Evolutionary conservation across 495 filamentous ascomycete species (phyloP), one percentile per base, ranked within the genome.

Genomic region (Penicillium pancosmium): DNA sequence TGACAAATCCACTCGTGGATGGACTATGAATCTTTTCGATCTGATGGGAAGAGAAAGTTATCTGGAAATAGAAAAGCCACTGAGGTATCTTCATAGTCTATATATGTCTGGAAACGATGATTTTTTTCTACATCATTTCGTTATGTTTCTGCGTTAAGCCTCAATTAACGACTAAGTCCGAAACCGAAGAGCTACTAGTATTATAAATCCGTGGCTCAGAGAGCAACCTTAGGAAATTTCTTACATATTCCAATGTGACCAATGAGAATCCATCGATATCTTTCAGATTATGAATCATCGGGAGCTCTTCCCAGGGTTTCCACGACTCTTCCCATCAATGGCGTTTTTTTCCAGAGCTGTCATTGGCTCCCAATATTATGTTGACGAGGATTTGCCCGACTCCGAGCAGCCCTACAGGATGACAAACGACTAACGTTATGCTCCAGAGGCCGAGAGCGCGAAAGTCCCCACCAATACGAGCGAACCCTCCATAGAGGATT

Each of bases 401-500:
- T 23, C 46, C 46, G 46, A 48, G n/a, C 21, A 48, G 46, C 46
- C 23, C 23, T n/a, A 48, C 9, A 8, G 46, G 46, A 48, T 48
- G 46, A 48, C 46, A 48, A 48, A 48, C 23, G 15, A 15, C 46
- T 48, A 48, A 48, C 46, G 46, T 48, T 48, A 48, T 48, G 46
- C 9, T 48, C 4, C 15, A 5, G 15, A 5, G 36, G 12, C 36
- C 12, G 15, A 13, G 15, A 13, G 36, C 11, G 36, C 36, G 15
- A 40, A n/a, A 13, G 2, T 40, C 36, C 12, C 15, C 36, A 40
- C 12, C 27, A 31, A 31, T 31, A 31, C 27, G 27, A 31, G 27
- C 27, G 8, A 31, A 27, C 25, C 5, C 25, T 5, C 25, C 25
- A 27, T 27, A 38, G 15, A 38, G 5, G 10, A 38, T 11, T 12